Conservation (phyloP, 1,139 yeast species). For the Pneumocystis jirovecii region DNA sequence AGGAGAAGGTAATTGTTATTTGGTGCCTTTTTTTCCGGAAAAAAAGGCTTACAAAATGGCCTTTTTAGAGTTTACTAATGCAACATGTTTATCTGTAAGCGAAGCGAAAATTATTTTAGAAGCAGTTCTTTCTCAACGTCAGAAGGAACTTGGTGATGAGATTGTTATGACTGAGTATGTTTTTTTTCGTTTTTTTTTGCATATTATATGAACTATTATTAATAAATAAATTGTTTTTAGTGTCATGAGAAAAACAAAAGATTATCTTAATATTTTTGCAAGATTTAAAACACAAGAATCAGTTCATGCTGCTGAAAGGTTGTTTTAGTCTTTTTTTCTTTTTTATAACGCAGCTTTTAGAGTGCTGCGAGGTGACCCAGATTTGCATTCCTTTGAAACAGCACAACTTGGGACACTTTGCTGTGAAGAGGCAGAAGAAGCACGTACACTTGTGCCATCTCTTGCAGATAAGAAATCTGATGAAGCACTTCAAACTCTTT, state of each 20-base stretch:
- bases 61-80: conserved; percentile 10
- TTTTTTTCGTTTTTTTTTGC: background rate
- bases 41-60: background rate
- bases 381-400: conserved; percentile 85
- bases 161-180: conserved; percentile 13
- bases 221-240: conserved; percentile 18
- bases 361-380: conserved; percentile 16
- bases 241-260: conserved; percentile 82
- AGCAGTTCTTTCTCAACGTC: conserved; percentile 10
- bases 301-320: conserved; percentile 63
- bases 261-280: conserved; percentile 71
- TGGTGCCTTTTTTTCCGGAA: background rate
- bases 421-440: conserved; percentile 96
- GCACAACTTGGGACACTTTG: conserved; percentile 90
- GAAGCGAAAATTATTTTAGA: conserved; percentile 13
- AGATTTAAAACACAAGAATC: conserved; percentile 86
- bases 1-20: conserved; percentile 1
- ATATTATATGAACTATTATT: background rate
- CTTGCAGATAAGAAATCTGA: conserved; percentile 12
- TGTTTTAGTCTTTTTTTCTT: conserved; percentile 55
- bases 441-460: conserved; percentile 73
- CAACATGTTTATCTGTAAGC: conserved; percentile 12
- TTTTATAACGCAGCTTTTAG: conserved; percentile 5
- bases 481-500: conserved; percentile 10
- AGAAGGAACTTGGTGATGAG: conserved; percentile 9